These are phyloP conservation scores for Suillus brevipes DNA, from an alignment of 768 basidiomycete genomes.

Conservation along the genomic window DNA sequence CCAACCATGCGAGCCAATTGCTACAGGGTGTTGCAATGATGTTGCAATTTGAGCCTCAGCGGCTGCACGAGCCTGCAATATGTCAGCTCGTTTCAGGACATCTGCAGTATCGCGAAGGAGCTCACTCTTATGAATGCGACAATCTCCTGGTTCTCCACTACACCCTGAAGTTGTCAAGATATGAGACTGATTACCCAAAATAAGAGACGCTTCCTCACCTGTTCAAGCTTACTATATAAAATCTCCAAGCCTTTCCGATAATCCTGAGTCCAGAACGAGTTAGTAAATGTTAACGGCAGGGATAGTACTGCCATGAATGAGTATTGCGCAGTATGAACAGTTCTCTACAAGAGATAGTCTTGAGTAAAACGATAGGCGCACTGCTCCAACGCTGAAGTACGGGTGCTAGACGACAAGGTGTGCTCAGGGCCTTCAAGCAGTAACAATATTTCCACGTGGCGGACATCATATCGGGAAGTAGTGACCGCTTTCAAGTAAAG, in stretches of 20 bases:
- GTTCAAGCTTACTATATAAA: slow-evolving; percentile 73
- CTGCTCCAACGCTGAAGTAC: slow-evolving; percentile 3
- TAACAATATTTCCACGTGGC: slow-evolving; percentile 13
- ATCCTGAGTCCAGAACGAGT: slow-evolving; percentile 95
- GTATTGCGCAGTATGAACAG: neutral
- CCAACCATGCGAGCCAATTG: slow-evolving; percentile 52
- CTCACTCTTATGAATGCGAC: slow-evolving; percentile 79
- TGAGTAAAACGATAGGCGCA: slow-evolving; percentile 10
- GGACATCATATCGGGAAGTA: neutral
- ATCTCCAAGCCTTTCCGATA: slow-evolving; percentile 82
- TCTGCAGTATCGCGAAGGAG: slow-evolving; percentile 4
- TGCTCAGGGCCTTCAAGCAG: slow-evolving; percentile 2
- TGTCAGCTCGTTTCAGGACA: slow-evolving; percentile 10
- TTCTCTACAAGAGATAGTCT: neutral
- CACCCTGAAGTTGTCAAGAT: slow-evolving; percentile 51
- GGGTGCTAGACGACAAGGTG: slow-evolving; percentile 10
- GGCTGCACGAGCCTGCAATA: slow-evolving; percentile 64
- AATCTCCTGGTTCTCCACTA: slow-evolving; percentile 81
- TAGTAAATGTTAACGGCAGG: slow-evolving; percentile 84
- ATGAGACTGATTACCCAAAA: slow-evolving; percentile 9
- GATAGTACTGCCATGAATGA: slow-evolving; percentile 80
- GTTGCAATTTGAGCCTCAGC: slow-evolving; percentile 69
- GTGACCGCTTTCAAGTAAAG: neutral
- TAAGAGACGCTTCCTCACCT: slow-evolving; percentile 43
- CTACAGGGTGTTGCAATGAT: slow-evolving; percentile 51